These are phyloP conservation scores for Arabidopsis suecica DNA, from an alignment of 345 rosid species.

Conservation along the genomic window DNA sequence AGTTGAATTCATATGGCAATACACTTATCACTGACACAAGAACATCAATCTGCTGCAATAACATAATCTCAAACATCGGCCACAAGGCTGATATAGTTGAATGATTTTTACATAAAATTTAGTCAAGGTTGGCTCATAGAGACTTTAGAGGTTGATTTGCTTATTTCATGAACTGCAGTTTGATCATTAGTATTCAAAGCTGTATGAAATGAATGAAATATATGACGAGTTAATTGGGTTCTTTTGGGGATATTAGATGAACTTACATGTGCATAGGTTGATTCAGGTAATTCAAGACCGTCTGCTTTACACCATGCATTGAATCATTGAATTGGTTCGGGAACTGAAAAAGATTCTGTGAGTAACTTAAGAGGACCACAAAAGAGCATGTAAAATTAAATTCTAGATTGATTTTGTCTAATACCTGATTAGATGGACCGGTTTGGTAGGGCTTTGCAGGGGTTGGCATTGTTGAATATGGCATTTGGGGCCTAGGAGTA, in stretches of 20 bases:
- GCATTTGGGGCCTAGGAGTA: slow-evolving; percentile 58
- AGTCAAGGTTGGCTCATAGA: neutral
- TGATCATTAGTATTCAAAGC: neutral
- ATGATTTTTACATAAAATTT: slow-evolving; percentile 7
- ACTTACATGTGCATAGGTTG: slow-evolving; percentile 76
- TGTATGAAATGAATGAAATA: slow-evolving; percentile 1
- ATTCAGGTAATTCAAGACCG: slow-evolving; percentile 61
- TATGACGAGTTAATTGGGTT: neutral
- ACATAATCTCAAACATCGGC: neutral
- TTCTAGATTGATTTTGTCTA: slow-evolving; percentile 15
- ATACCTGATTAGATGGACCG: slow-evolving; percentile 64
- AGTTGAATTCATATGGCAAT: slow-evolving; percentile 1
- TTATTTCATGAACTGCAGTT: neutral
- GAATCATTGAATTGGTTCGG: slow-evolving; percentile 50
- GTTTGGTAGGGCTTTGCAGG: slow-evolving; percentile 57
- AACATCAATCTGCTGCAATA: slow-evolving; percentile 4
- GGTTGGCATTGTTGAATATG: slow-evolving; percentile 53
- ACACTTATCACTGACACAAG: neutral
- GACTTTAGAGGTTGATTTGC: slow-evolving; percentile 9
- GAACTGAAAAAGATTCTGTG: slow-evolving; percentile 47
- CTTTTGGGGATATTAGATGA: slow-evolving; percentile 23
- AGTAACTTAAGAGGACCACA: neutral
- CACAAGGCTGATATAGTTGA: slow-evolving; percentile 5
- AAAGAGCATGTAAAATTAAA: neutral
- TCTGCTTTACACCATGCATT: slow-evolving; percentile 51